Evolutionary conservation across 2,329 filamentous ascomycete genomes (phyloP), one percentile per base, ranked within the genome.

Genomic region (Mollisiaceae sp.): DNA sequence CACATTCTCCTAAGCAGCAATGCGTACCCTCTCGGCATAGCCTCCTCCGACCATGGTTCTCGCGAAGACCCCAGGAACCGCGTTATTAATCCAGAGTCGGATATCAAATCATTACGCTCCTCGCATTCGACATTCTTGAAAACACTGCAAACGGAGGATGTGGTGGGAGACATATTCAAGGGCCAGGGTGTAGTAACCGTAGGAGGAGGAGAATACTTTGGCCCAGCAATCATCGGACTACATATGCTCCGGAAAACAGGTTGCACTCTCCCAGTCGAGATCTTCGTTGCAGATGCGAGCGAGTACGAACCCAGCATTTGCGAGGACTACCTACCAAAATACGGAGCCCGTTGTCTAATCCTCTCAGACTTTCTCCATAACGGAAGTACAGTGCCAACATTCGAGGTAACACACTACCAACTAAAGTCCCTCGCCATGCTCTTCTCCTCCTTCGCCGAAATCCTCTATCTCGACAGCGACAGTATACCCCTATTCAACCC

Each of bases 391-490:
- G 71, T 75, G 1, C 70, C 70, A 5, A 70, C 72, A 1, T 67
- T 76, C 8, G 69, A 76, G 15, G 78, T 83, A 52, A 72, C 76
- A 20, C 77, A 78, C 59, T 83, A 80, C 70, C 82, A 83, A 64
- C 78, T 80, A 71, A 84, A 84, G 69, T 73, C 76, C 1, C 78
- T 84, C 45, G 79, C 81, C 2, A 79, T 83, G 72, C 73, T 83
- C 8, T 81, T 83, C 69, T 82, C 80, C 9, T 80, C 79, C 0
- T 84, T 84, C 60, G 78, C 82, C 62, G 77, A 83, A 24, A 76
- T 83, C n/a, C 73, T 83, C 8, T 83, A 82, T 68, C 71, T 83
- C 18, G 82, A 83, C 64, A 79, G 79, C 3, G 82, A 83, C 63
- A 77, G 77, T 41, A 79, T 83, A 38, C 78, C 81, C 0, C 64